These are phyloP conservation scores for Lecanosticta acicola DNA, from an alignment of 2,329 filamentous ascomycete genomes.

Conservation along the genomic window DNA sequence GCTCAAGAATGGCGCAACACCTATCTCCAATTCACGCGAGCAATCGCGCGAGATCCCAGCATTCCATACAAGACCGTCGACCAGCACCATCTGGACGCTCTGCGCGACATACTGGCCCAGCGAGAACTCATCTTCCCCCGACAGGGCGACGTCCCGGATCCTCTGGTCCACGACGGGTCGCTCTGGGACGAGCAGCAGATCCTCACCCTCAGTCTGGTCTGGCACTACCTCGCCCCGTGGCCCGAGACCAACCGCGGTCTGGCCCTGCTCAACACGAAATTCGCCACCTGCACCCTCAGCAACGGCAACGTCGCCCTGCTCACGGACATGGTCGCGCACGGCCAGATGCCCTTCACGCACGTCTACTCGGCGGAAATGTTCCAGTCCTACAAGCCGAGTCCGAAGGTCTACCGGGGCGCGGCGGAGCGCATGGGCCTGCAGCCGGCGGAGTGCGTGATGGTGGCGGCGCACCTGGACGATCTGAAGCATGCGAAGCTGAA, in stretches of 20 bases:
- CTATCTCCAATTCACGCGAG: slow-evolving; percentile 44
- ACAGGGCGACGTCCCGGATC: slow-evolving; percentile 1
- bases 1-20: slow-evolving; percentile 62
- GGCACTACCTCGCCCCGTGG: slow-evolving; percentile 71
- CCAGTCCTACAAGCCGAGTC: slow-evolving; percentile 67
- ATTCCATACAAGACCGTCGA: slow-evolving; percentile 63
- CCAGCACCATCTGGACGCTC: slow-evolving; percentile 60
- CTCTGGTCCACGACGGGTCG: slow-evolving; percentile 29
- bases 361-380: slow-evolving; percentile 67
- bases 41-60: slow-evolving; percentile 42
- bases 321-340: slow-evolving; percentile 56
- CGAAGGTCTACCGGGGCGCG: slow-evolving; percentile 63
- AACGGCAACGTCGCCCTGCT: slow-evolving; percentile 69
- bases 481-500: slow-evolving; percentile 58
- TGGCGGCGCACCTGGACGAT: slow-evolving; percentile 69
- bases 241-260: slow-evolving; percentile 57
- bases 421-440: slow-evolving; percentile 52
- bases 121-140: slow-evolving; percentile 33
- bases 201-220: slow-evolving; percentile 50
- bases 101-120: slow-evolving; percentile 52
- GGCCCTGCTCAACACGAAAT: slow-evolving; percentile 39
- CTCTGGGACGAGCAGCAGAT: slow-evolving; percentile 50
- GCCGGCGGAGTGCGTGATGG: slow-evolving; percentile 63
- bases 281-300: slow-evolving; percentile 61
- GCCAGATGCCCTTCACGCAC: slow-evolving; percentile 55